These are phyloP conservation scores for Fusarium oxysporum DNA, from an alignment of 2,329 filamentous ascomycete species.

Conservation along the genomic window DNA sequence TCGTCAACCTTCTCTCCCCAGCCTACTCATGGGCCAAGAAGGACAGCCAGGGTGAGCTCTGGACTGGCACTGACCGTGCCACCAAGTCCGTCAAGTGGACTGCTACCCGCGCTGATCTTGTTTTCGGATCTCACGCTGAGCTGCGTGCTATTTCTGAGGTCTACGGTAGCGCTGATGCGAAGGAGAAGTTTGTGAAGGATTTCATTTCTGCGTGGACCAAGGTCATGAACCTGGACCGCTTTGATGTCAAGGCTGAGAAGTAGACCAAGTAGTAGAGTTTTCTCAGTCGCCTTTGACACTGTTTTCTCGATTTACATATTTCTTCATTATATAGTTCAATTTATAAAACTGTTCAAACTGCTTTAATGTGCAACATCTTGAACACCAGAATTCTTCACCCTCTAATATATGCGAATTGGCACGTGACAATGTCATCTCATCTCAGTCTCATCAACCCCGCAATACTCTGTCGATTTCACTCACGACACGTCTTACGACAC, in stretches of 20 bases:
- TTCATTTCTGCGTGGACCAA: constrained; percentile 79
- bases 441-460: not conserved
- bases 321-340: not conserved
- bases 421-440: not conserved
- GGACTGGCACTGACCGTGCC: constrained; percentile 73
- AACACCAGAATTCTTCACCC: rapidly evolving
- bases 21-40: constrained; percentile 69
- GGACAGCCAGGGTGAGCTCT: constrained; percentile 64
- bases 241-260: constrained; percentile 57
- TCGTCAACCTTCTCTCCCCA: constrained; percentile 80
- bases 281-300: not conserved
- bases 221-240: constrained; percentile 80
- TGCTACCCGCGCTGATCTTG: constrained; percentile 74
- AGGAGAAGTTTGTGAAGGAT: constrained; percentile 76
- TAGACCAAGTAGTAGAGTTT: not conserved
- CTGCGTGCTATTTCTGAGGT: constrained; percentile 77
- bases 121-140: constrained; percentile 81
- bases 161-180: constrained; percentile 70
- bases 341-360: not conserved
- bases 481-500: rapidly evolving
- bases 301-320: constrained; percentile 17
- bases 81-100: constrained; percentile 75
- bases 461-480: too few relatives aligned
- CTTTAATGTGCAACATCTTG: not conserved
- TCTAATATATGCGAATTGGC: not conserved